A percentile compares a stretch with the other conserved stretches of the same genome.
Conservation (phyloP, 1,284 basidiomycete species). For the Naganishia sp. region DNA sequence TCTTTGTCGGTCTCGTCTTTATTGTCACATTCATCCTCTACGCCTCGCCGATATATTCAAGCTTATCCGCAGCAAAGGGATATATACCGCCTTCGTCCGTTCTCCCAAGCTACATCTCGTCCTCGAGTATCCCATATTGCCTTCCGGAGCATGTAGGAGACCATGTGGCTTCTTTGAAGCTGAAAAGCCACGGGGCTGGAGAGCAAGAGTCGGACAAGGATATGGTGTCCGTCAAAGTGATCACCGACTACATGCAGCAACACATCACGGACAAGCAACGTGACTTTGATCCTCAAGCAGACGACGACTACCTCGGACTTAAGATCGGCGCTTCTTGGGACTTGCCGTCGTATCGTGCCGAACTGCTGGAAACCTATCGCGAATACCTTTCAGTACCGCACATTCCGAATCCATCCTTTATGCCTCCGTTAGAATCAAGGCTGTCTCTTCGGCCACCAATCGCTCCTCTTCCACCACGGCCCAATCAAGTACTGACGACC, state of each 20-base stretch:
- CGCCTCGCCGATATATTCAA: neutral
- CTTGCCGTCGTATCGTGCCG: constrained; percentile 36
- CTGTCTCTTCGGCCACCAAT: constrained; percentile 41
- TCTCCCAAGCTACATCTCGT: constrained; percentile 18
- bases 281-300: constrained; percentile 36
- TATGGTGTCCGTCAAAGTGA: constrained; percentile 17
- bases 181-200: neutral
- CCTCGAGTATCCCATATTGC: constrained; percentile 27
- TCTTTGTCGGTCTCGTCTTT: constrained; percentile 41
- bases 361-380: constrained; percentile 38
- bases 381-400: constrained; percentile 36
- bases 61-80: neutral
- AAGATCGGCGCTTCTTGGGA: constrained; percentile 39
- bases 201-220: constrained; percentile 9
- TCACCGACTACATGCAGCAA: constrained; percentile 22
- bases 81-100: constrained; percentile 22
- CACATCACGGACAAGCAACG: constrained; percentile 38
- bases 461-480: constrained; percentile 37
- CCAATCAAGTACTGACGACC: constrained; percentile 43
- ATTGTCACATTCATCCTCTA: constrained; percentile 37
- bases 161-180: neutral
- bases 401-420: constrained; percentile 32
- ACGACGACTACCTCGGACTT: constrained; percentile 39
- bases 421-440: constrained; percentile 37
- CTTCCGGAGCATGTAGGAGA: constrained; percentile 15